Evolutionary conservation across 73 alveolate genomes (phyloP).

Genomic region (Paraurostyla sp.): DNA sequence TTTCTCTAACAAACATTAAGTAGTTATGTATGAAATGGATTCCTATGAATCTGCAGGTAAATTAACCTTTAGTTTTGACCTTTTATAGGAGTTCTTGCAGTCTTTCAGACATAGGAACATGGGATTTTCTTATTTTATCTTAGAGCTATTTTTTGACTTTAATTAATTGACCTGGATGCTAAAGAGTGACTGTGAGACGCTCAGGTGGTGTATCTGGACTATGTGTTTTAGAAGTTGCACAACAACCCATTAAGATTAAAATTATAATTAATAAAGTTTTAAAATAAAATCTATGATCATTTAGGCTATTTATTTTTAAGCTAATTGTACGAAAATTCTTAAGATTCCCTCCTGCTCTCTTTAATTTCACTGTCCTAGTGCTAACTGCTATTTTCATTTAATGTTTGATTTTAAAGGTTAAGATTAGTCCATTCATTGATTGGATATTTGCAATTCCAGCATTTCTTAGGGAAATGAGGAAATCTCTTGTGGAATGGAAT

Average conservation of each 20-base stretch:
- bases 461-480: slow-evolving; percentile 43
- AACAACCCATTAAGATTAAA: slow-evolving; percentile 29
- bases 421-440: slow-evolving; percentile 33
- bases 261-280: neutral
- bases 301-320: too few relatives aligned
- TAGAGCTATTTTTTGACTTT: slow-evolving; percentile 18
- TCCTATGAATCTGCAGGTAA: slow-evolving; percentile 41
- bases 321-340: too few relatives aligned
- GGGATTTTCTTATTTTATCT: neutral
- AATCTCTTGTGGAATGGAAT: slow-evolving; percentile 44
- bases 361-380: too few relatives aligned
- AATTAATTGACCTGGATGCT: neutral
- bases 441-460: slow-evolving; percentile 41
- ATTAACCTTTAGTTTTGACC: slow-evolving; percentile 26
- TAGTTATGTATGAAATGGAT: slow-evolving; percentile 51
- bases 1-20: slow-evolving; percentile 54
- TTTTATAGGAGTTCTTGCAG: slow-evolving; percentile 7
- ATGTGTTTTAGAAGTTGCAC: neutral
- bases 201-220: too few relatives aligned
- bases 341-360: too few relatives aligned
- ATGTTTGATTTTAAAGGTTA: too few relatives aligned
- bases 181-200: neutral
- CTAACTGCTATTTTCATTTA: neutral
- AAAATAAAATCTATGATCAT: too few relatives aligned
- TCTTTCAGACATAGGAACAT: neutral